A percentile compares a stretch with the other conserved stretches of the same genome.
Evolutionary conservation across 306 rosid species (phyloP).

Genomic region (Dalbergia cochinchinensis): DNA sequence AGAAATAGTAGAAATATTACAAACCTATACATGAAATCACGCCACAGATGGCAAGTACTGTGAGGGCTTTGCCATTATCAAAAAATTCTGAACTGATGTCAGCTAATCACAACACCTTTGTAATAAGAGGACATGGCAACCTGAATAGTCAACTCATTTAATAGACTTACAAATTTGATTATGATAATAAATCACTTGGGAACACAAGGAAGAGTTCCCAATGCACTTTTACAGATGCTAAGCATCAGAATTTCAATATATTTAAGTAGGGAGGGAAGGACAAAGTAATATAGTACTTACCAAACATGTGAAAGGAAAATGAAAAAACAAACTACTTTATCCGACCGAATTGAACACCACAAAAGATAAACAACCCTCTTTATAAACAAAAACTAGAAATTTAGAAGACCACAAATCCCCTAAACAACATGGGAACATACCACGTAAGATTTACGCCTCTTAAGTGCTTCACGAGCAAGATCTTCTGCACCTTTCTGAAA

Average conservation of each 20-base stretch:
- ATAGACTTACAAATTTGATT: slow-evolving; percentile 17
- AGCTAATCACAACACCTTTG: slow-evolving; percentile 36
- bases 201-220: slow-evolving; percentile 14
- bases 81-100: slow-evolving; percentile 30
- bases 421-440: slow-evolving; percentile 55
- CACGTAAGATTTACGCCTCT: slow-evolving; percentile 92
- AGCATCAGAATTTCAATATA: slow-evolving; percentile 6
- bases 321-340: slow-evolving; percentile 17
- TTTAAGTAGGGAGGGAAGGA: slow-evolving; percentile 25
- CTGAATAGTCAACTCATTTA: slow-evolving; percentile 29
- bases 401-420: slow-evolving; percentile 8
- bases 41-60: slow-evolving; percentile 30
- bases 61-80: slow-evolving; percentile 11
- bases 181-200: slow-evolving; percentile 16
- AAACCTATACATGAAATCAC: slow-evolving; percentile 16
- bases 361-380: slow-evolving; percentile 21
- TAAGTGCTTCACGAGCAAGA: slow-evolving; percentile 98
- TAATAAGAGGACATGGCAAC: slow-evolving; percentile 11
- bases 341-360: neutral
- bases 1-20: slow-evolving; percentile 23
- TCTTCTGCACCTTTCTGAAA: slow-evolving; percentile 92
- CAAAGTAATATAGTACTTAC: neutral
- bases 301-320: slow-evolving; percentile 1
- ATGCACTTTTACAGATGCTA: slow-evolving; percentile 30
- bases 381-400: slow-evolving; percentile 38